Conservation (phyloP, 345 rosid species). For the Aquilaria malaccensis region DNA sequence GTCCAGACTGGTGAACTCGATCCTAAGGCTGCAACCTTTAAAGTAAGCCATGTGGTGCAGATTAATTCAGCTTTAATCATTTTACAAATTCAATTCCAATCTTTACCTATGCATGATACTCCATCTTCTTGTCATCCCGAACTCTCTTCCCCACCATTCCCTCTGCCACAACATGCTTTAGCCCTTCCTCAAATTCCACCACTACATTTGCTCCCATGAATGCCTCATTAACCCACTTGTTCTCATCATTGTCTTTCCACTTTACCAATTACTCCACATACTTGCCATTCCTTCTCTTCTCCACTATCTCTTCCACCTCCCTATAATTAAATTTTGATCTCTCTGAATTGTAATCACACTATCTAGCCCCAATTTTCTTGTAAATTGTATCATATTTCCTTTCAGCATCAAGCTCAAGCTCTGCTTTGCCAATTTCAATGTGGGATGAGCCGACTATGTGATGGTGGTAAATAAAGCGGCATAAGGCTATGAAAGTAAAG, state of each 20-base stretch:
- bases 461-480: too few relatives aligned
- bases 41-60: too few relatives aligned
- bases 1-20: too few relatives aligned
- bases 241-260: conserved; percentile 77
- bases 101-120: conserved; percentile 22
- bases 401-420: conserved; percentile 65
- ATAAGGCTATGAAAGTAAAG: too few relatives aligned
- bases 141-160: conserved; percentile 51
- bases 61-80: too few relatives aligned
- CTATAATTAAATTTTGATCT: conserved; percentile 64
- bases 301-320: conserved; percentile 70
- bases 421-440: conserved; percentile 60
- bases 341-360: conserved; percentile 48
- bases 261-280: conserved; percentile 63
- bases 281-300: conserved; percentile 75
- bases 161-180: conserved; percentile 86
- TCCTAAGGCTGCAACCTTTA: too few relatives aligned
- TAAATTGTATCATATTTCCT: conserved; percentile 77
- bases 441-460: too few relatives aligned
- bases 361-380: conserved; percentile 69
- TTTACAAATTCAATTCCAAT: too few relatives aligned
- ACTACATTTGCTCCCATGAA: conserved; percentile 67
- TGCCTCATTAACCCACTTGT: conserved; percentile 64
- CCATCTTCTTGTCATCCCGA: conserved; percentile 49
- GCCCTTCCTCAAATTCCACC: conserved; percentile 66